Evolutionary conservation across 345 rosid genomes (phyloP).

Genomic region (Abelmoschus esculentus): DNA sequence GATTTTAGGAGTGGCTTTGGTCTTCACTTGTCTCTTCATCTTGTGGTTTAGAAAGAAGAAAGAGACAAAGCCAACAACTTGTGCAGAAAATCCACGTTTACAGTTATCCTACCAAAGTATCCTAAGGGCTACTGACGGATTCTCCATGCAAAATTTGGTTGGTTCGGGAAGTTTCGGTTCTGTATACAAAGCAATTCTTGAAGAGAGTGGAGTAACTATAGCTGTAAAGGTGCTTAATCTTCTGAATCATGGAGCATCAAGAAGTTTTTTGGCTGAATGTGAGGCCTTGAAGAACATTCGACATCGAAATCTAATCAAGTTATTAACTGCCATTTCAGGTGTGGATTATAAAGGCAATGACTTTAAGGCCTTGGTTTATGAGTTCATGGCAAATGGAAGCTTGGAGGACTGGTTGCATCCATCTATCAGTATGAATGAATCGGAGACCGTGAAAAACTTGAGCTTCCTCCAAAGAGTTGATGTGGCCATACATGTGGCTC

Average conservation of each 20-base stretch:
- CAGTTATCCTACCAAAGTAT: neutral
- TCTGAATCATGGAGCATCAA: conserved; percentile 24
- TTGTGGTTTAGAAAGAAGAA: neutral
- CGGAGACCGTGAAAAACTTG: neutral
- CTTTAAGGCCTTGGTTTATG: conserved; percentile 11
- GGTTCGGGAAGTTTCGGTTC: neutral
- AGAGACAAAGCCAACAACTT: neutral
- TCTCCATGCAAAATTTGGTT: neutral
- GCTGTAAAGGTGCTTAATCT: conserved; percentile 38
- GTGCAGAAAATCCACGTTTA: neutral
- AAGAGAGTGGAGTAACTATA: neutral
- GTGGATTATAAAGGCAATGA: neutral
- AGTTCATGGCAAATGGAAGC: conserved; percentile 10
- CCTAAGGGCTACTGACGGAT: neutral
- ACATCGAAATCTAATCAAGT: conserved; percentile 31
- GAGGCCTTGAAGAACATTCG: conserved; percentile 17
- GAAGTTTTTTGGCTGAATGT: conserved; percentile 42
- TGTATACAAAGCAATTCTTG: neutral
- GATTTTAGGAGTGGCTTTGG: neutral
- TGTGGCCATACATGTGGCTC: conserved; percentile 5
- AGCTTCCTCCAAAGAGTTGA: neutral
- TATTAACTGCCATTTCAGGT: conserved; percentile 19
- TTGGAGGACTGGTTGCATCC: conserved; percentile 15
- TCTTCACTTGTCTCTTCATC: neutral
- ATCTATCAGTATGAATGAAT: neutral